A percentile compares a stretch with the other conserved stretches of the same genome.
Conservation (phyloP, 352 stramenopile species). For the Globisporangium paddicum region DNA sequence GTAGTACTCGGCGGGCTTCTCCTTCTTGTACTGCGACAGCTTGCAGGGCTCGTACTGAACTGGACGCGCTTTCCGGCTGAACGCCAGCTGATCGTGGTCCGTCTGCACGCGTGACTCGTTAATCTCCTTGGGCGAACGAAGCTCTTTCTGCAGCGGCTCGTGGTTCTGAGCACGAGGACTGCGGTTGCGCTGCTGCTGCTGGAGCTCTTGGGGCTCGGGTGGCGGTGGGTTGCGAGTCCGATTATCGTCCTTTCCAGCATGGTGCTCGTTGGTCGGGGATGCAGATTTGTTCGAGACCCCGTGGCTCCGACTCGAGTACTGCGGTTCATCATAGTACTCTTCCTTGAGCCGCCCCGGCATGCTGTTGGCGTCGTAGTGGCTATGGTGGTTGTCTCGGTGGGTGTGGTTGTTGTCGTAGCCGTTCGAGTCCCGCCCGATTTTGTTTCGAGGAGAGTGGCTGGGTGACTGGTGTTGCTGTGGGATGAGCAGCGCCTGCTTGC, state of each 20-base stretch:
- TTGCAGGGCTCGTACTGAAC: conserved; percentile 85
- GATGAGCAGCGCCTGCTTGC: neutral
- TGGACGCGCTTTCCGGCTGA: conserved; percentile 62
- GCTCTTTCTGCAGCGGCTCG: conserved; percentile 20
- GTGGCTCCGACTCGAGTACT: conserved; percentile 5
- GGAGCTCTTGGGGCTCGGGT: neutral
- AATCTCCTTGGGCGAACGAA: conserved; percentile 42
- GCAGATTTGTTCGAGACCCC: neutral
- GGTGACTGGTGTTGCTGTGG: conserved; percentile 14
- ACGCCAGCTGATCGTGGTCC: conserved; percentile 68
- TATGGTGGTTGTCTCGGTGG: conserved; percentile 13
- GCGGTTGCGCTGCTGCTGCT: conserved; percentile 5
- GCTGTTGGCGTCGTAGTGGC: conserved; percentile 17
- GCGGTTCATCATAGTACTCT: conserved; percentile 22
- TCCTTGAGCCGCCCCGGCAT: conserved; percentile 30
- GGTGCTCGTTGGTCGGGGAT: conserved; percentile 8
- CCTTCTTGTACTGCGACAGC: conserved; percentile 83
- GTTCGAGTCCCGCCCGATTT: conserved; percentile 25
- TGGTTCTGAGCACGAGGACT: neutral
- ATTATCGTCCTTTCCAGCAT: neutral
- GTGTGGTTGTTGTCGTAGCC: conserved; percentile 29
- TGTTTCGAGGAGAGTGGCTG: conserved; percentile 22
- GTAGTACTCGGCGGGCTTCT: conserved; percentile 80
- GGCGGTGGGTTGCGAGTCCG: neutral
- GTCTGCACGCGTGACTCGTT: conserved; percentile 56